Conservation (phyloP, 2,329 filamentous ascomycete species). For the Nothophoma quercina region DNA sequence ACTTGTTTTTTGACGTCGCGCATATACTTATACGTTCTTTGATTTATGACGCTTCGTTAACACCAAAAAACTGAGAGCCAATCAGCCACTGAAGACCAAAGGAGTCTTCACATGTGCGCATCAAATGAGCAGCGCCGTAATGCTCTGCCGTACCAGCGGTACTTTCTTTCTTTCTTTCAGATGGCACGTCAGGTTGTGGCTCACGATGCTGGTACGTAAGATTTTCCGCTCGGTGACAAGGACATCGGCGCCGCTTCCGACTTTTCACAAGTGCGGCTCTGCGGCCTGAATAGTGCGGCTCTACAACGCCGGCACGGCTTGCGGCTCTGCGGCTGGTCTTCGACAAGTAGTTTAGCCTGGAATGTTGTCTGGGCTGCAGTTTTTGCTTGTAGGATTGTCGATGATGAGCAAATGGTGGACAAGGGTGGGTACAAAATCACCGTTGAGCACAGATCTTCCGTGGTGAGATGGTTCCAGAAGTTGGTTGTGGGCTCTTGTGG, state of each 20-base stretch:
- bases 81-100: no score
- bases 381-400: neutral
- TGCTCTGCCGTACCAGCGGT: no score
- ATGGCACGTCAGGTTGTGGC: no score
- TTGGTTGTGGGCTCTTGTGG: neutral
- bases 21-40: no score
- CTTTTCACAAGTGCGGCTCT: slow-evolving; percentile 4
- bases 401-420: no score
- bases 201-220: neutral
- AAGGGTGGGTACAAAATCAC: slow-evolving; percentile 1
- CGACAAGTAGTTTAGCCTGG: neutral
- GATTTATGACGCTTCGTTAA: no score
- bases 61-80: no score
- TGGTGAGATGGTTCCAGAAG: neutral
- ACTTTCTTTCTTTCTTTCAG: no score
- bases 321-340: slow-evolving; percentile 5
- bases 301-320: slow-evolving; percentile 9
- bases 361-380: slow-evolving; percentile 3
- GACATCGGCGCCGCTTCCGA: slow-evolving; percentile 2
- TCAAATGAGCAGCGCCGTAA: no score
- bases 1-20: no score
- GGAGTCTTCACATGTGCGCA: no score
- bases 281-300: slow-evolving; percentile 6
- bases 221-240: neutral
- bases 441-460: slow-evolving; percentile 11